phyloP scores from a whole-genome alignment of 2,329 filamentous ascomycete genomes.

The Aspergillus novoparasiticus region DNA sequence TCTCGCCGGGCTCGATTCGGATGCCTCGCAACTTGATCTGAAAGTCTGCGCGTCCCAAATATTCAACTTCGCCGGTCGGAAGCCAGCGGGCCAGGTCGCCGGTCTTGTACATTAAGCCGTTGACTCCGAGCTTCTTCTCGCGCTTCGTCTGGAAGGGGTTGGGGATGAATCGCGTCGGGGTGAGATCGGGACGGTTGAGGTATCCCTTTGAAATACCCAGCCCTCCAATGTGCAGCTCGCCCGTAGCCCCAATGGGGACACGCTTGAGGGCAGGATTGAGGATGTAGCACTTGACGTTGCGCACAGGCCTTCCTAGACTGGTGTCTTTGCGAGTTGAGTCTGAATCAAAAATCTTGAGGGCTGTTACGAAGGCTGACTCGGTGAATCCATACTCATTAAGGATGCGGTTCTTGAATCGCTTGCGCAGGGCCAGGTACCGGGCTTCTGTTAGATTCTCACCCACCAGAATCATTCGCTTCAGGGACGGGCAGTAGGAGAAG shows the following conservation, averaged over 20 bases:
- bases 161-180: conserved; percentile 9
- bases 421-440: neutral
- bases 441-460: neutral
- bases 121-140: neutral
- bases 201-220: conserved; percentile 13
- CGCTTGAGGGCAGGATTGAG: neutral
- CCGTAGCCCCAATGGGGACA: neutral
- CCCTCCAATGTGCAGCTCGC: neutral
- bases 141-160: neutral
- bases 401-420: neutral
- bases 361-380: neutral
- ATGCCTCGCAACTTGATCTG: conserved; percentile 66
- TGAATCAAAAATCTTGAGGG: neutral
- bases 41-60: conserved; percentile 59
- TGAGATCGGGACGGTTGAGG: conserved; percentile 19
- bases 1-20: conserved; percentile 58
- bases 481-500: neutral
- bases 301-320: neutral
- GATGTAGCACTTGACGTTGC: neutral
- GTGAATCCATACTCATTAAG: neutral
- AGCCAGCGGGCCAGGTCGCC: conserved; percentile 24
- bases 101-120: conserved; percentile 17
- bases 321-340: neutral
- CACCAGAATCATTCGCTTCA: neutral
- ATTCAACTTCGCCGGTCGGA: conserved; percentile 21